A percentile compares a stretch with the other conserved stretches of the same genome.
Evolutionary conservation across 768 basidiomycete genomes (phyloP).

Genomic region (Trametes meyenii): DNA sequence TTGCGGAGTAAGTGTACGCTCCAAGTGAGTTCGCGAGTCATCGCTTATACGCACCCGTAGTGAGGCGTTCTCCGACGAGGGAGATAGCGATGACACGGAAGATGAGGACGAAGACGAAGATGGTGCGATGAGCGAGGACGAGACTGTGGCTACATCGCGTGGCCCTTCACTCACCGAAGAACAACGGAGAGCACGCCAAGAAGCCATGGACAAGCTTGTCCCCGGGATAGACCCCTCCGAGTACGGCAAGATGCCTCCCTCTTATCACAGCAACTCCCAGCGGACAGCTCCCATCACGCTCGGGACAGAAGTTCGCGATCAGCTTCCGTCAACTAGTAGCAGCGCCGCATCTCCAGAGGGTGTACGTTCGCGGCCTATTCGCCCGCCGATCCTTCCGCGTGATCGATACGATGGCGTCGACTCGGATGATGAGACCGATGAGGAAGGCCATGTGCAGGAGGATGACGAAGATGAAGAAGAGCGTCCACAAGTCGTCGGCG

Average conservation of each 20-base stretch:
- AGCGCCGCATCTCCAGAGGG: constrained; percentile 15
- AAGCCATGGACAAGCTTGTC: constrained; percentile 80
- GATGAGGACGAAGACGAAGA: constrained; percentile 28
- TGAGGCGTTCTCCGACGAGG: constrained; percentile 71
- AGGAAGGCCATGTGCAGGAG: constrained; percentile 53
- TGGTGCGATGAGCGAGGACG: constrained; percentile 44
- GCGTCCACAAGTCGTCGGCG: constrained; percentile 78
- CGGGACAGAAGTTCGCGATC: constrained; percentile 45
- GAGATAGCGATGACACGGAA: constrained; percentile 46
- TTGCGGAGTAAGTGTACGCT: constrained; percentile 74
- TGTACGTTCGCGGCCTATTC: constrained; percentile 48
- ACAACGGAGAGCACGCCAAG: constrained; percentile 49
- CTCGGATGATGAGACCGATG: constrained; percentile 86
- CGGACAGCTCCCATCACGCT: constrained; percentile 52
- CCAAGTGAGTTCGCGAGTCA: not conserved
- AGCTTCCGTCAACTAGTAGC: constrained; percentile 9
- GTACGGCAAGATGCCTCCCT: constrained; percentile 86
- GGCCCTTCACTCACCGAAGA: constrained; percentile 9
- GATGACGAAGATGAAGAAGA: constrained; percentile 77
- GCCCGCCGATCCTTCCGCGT: constrained; percentile 79
- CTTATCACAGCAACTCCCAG: constrained; percentile 72
- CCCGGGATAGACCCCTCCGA: constrained; percentile 78
- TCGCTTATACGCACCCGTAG: constrained; percentile 38
- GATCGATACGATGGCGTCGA: constrained; percentile 91
- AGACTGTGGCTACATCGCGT: constrained; percentile 31